Percentiles rank a stretch among this genome's conserved stretches.
Conservation (phyloP, 2,329 filamentous ascomycete genomes). For the Nigrospora osmanthi region DNA sequence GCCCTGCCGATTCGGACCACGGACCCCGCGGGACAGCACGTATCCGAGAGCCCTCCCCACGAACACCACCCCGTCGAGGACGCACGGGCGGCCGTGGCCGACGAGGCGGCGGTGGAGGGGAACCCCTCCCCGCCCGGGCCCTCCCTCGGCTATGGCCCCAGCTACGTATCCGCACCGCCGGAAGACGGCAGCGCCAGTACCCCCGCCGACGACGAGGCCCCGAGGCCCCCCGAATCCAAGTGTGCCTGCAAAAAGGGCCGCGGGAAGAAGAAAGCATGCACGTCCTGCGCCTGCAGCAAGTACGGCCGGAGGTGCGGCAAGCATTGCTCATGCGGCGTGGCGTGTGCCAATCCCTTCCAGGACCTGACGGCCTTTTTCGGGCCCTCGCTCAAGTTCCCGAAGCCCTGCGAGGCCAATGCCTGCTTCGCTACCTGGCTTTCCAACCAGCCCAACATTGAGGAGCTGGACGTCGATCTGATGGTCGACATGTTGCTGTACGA, state of each 20-base stretch:
- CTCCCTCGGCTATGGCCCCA: constrained; percentile 6
- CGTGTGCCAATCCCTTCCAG: constrained; percentile 23
- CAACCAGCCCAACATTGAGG: constrained; percentile 24
- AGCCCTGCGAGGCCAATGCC: constrained; percentile 20
- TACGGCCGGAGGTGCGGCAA: constrained; percentile 19
- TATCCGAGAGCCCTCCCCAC: constrained; percentile 13
- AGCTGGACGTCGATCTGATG: constrained; percentile 23
- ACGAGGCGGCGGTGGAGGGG: constrained; percentile 20
- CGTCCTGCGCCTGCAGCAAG: constrained; percentile 22
- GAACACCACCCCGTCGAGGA: constrained; percentile 20
- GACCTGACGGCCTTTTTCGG: constrained; percentile 24
- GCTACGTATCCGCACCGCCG: constrained; percentile 1
- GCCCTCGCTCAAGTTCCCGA: constrained; percentile 15
- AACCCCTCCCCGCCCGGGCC: too few species aligned
- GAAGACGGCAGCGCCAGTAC: constrained; percentile 6
- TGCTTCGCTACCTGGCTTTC: constrained; percentile 25
- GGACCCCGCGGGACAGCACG: constrained; percentile 12
- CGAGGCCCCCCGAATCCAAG: constrained; percentile 14
- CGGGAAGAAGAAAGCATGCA: constrained; percentile 23
- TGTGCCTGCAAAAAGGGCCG: constrained; percentile 24
- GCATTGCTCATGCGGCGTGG: constrained; percentile 18
- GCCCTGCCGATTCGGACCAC: too few species aligned
- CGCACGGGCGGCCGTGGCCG: constrained; percentile 21
- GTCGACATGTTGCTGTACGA: constrained; percentile 24
- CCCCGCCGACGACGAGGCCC: constrained; percentile 17